Conservation (phyloP, 2,329 filamentous ascomycete genomes). For the Claviceps fusiformis region DNA sequence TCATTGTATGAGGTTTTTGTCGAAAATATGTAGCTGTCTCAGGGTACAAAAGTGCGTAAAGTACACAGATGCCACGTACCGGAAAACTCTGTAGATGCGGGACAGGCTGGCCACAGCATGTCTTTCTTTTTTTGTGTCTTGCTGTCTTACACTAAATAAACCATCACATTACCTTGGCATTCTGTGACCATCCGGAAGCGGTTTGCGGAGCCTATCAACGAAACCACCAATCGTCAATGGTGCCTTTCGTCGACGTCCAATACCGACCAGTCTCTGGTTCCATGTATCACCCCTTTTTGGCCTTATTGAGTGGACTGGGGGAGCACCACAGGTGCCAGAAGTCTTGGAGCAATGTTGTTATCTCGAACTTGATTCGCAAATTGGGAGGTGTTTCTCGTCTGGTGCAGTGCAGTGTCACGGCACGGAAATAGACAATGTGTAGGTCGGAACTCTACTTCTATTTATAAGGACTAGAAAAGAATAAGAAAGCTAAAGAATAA, state of each 20-base stretch:
- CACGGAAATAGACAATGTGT: too few relatives aligned
- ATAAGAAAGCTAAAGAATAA: too few relatives aligned
- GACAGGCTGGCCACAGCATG: neutral
- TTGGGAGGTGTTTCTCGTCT: too few relatives aligned
- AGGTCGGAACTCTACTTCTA: too few relatives aligned
- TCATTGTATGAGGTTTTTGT: neutral
- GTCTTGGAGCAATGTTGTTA: neutral
- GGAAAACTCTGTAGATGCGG: too few relatives aligned
- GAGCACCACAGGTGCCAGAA: neutral
- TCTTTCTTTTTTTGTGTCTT: neutral
- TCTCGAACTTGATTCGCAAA: neutral
- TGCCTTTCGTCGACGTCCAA: too few relatives aligned
- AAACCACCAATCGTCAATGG: too few relatives aligned
- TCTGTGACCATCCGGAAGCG: neutral
- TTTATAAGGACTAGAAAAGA: too few relatives aligned
- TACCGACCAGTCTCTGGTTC: neutral
- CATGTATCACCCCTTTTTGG: neutral
- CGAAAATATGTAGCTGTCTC: neutral
- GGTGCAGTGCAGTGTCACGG: too few relatives aligned
- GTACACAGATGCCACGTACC: too few relatives aligned
- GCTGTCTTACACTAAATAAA: neutral
- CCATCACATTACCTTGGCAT: neutral
- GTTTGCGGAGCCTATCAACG: neutral
- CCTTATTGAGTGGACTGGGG: neutral
- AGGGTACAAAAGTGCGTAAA: too few relatives aligned